phyloP scores from a whole-genome alignment of 2,329 filamentous ascomycete genomes.

The Corniculantispora saksenae region DNA sequence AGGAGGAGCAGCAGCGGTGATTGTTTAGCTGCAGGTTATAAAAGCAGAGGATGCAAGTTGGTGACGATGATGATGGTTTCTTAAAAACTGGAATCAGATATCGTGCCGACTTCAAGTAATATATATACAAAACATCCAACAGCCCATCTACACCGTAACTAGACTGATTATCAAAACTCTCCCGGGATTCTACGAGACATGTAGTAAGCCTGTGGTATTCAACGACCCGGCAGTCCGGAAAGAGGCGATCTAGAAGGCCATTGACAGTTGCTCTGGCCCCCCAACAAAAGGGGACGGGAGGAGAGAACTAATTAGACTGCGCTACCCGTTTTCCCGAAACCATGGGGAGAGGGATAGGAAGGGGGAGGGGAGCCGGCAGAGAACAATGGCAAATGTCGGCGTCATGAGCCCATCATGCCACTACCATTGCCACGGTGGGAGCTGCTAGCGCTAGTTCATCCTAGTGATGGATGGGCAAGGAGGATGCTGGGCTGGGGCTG shows the following conservation, averaged over 20 bases:
- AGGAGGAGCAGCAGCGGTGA: not conserved
- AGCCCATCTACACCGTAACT: not conserved
- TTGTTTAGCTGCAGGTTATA: not conserved
- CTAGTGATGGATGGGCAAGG: not conserved
- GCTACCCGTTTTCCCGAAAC: not conserved
- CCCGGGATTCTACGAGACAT: conserved; percentile 11
- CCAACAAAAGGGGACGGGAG: not conserved
- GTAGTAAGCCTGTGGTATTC: conserved; percentile 7
- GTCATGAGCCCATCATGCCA: conserved; percentile 9
- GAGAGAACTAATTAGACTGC: not conserved
- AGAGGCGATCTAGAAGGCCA: not conserved
- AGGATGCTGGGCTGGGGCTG: not conserved
- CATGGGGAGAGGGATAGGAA: not conserved
- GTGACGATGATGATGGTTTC: not conserved
- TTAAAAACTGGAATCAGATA: not conserved
- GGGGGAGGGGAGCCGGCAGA: not conserved
- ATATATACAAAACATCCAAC: not conserved
- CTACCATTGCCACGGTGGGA: not conserved
- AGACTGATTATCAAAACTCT: not conserved
- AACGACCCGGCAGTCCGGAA: not conserved
- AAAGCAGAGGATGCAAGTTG: not conserved
- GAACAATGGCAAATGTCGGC: conserved; percentile 7
- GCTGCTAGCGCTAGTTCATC: not conserved
- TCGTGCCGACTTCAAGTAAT: not conserved
- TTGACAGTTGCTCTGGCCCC: not conserved